phyloP scores from a whole-genome alignment of 1,284 basidiomycete genomes.

The Ganoderma sinense region DNA sequence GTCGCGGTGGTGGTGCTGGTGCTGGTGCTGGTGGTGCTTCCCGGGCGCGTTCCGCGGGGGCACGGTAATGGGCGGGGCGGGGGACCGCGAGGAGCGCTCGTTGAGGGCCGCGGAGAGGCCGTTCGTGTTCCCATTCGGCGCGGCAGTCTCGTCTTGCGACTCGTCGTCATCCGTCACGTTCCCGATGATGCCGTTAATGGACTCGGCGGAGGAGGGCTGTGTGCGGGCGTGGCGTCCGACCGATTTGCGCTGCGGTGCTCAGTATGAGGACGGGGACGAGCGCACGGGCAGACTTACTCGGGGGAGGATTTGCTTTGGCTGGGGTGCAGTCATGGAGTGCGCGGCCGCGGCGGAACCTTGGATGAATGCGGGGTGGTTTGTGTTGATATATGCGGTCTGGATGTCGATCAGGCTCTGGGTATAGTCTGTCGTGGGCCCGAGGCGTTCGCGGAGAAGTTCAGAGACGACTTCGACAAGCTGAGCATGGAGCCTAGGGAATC shows the following conservation, averaged over 20 bases:
- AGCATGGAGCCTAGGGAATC: constrained; percentile 93
- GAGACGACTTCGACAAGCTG: constrained; percentile 98
- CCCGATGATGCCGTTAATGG: constrained; percentile 55
- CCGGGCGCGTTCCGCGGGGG: constrained; percentile 1
- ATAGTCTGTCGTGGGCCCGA: constrained; percentile 97
- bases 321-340: constrained; percentile 44
- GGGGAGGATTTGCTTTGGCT: constrained; percentile 51
- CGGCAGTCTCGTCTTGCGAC: constrained; percentile 55
- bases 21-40: constrained; percentile 40
- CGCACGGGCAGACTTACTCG: constrained; percentile 52
- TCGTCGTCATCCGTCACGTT: constrained; percentile 64
- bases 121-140: constrained; percentile 49
- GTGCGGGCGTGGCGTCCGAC: constrained; percentile 15
- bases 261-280: constrained; percentile 8
- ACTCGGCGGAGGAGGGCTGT: constrained; percentile 35
- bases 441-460: constrained; percentile 92
- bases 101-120: constrained; percentile 56
- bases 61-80: constrained; percentile 30
- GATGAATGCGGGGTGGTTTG: constrained; percentile 94
- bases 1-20: constrained; percentile 43
- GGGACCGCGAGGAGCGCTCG: constrained; percentile 58
- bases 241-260: constrained; percentile 27
- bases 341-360: constrained; percentile 71
- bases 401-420: constrained; percentile 96
- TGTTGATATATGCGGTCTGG: constrained; percentile 99